These are phyloP conservation scores for Annulohypoxylon stygium DNA, from an alignment of 495 filamentous ascomycete genomes.

Conservation along the genomic window DNA sequence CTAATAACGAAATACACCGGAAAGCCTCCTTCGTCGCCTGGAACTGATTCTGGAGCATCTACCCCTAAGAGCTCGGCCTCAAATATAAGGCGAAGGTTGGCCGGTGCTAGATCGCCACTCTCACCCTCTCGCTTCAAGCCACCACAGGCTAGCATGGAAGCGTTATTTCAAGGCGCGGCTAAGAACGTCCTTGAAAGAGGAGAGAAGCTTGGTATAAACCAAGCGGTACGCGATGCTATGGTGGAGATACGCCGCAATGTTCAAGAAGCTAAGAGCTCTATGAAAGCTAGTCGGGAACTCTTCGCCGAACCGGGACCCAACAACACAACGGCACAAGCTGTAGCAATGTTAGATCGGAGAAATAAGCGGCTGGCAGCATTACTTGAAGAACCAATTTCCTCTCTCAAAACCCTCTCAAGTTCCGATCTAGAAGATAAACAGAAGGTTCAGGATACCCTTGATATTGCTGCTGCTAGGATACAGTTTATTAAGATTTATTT, in stretches of 20 bases:
- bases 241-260: constrained; percentile 75
- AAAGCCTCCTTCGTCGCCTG: constrained; percentile 66
- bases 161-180: constrained; percentile 86
- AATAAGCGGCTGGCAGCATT: constrained; percentile 79
- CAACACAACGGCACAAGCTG: constrained; percentile 46
- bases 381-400: constrained; percentile 76
- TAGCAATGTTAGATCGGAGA: constrained; percentile 71
- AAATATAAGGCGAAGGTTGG: constrained; percentile 41
- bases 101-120: constrained; percentile 62
- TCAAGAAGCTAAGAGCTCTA: constrained; percentile 58
- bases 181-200: constrained; percentile 83
- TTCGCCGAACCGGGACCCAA: constrained; percentile 47
- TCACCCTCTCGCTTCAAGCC: constrained; percentile 72
- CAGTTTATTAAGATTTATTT: constrained; percentile 84
- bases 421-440: constrained; percentile 54
- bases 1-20: constrained; percentile 88
- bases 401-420: constrained; percentile 68
- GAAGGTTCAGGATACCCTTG: constrained; percentile 63
- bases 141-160: constrained; percentile 76
- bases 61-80: constrained; percentile 43
- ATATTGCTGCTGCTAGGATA: constrained; percentile 76
- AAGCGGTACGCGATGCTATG: constrained; percentile 89
- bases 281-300: constrained; percentile 47
- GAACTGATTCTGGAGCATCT: constrained; percentile 50
- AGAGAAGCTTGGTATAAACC: constrained; percentile 89